Evolutionary conservation across 75 land plant genomes (phyloP).

Genomic region (Cupressus sempervirens): DNA sequence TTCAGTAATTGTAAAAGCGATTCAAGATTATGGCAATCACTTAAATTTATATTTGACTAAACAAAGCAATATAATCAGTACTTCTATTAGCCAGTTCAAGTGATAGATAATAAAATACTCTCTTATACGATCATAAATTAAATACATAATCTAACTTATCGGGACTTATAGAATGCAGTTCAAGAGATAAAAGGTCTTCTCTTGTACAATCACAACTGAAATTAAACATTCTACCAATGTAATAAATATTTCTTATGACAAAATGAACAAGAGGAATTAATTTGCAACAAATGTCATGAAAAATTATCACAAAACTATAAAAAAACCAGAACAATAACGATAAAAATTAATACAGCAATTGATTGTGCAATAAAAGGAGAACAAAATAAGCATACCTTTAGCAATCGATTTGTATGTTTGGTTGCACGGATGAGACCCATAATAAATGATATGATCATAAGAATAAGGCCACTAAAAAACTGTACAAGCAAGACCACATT

Average conservation of each 20-base stretch:
- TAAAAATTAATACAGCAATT: background rate
- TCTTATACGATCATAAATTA: background rate
- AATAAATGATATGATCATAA: slow-evolving; percentile 76
- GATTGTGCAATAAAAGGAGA: background rate
- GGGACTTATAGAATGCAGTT: background rate
- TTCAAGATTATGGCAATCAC: background rate
- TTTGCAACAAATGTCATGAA: background rate
- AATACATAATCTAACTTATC: background rate
- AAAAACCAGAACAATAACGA: background rate
- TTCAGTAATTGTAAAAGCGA: background rate
- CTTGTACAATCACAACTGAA: background rate
- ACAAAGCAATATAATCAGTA: background rate
- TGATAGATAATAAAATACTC: background rate
- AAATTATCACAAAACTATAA: background rate
- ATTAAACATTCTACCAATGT: background rate
- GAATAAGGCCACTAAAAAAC: slow-evolving; percentile 65
- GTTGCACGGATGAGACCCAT: slow-evolving; percentile 67
- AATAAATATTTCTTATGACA: background rate
- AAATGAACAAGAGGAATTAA: background rate
- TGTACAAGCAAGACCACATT: slow-evolving; percentile 69
- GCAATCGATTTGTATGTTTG: slow-evolving; percentile 36
- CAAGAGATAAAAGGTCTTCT: background rate
- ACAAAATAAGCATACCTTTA: slow-evolving; percentile 39
- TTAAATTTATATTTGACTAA: background rate
- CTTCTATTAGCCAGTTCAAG: background rate